These are phyloP conservation scores for Cladophialophora bantiana DNA, from an alignment of 2,329 filamentous ascomycete species.

Conservation along the genomic window DNA sequence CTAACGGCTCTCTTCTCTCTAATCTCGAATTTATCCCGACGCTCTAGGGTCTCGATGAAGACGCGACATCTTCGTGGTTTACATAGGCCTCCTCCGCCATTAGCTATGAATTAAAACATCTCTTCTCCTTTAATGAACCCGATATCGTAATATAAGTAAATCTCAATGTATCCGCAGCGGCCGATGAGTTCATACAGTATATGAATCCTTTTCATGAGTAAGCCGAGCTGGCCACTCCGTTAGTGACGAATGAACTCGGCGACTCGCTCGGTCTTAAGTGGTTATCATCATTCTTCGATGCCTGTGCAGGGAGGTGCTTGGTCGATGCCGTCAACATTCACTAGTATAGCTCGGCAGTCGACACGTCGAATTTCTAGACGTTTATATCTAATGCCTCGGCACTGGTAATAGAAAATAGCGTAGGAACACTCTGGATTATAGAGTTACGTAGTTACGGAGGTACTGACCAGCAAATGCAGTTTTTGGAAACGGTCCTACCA, in stretches of 20 bases:
- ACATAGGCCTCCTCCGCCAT: conserved; percentile 45
- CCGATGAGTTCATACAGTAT: conserved; percentile 46
- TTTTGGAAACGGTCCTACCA: conserved; percentile 48
- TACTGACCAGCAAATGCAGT: conserved; percentile 38
- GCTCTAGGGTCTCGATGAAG: conserved; percentile 30
- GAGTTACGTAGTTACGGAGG: conserved; percentile 48
- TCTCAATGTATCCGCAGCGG: conserved; percentile 48
- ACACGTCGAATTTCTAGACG: conserved; percentile 45
- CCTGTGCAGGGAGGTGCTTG: conserved; percentile 46
- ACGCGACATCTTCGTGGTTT: conserved; percentile 48
- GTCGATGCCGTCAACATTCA: conserved; percentile 52
- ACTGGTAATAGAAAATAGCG: conserved; percentile 44
- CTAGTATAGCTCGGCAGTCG: conserved; percentile 48
- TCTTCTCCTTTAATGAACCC: conserved; percentile 56
- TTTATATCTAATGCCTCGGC: conserved; percentile 47
- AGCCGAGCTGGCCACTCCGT: conserved; percentile 50
- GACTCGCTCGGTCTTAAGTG: conserved; percentile 47
- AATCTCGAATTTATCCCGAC: conserved; percentile 51
- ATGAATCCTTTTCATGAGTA: conserved; percentile 47
- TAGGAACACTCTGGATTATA: conserved; percentile 52
- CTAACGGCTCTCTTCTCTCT: conserved; percentile 42
- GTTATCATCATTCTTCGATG: conserved; percentile 49
- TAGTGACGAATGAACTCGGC: conserved; percentile 46
- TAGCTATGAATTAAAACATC: conserved; percentile 44
- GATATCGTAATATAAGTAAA: conserved; percentile 47